Evolutionary conservation across 2,329 filamentous ascomycete species (phyloP).

Genomic region (Claviceps purpurea): DNA sequence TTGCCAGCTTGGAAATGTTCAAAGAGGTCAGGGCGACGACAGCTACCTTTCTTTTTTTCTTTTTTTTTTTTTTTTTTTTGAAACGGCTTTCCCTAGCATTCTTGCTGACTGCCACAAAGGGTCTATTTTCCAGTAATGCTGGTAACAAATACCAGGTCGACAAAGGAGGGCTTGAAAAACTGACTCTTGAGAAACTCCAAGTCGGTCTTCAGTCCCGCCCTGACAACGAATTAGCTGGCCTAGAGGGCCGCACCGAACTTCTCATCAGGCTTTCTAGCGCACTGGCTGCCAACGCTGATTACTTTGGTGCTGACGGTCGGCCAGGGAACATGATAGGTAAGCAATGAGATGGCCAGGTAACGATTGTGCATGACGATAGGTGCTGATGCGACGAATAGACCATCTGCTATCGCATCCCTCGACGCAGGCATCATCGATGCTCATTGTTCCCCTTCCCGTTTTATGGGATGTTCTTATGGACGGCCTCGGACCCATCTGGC

Average conservation of each 20-base stretch:
- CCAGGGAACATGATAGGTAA: constrained; percentile 90
- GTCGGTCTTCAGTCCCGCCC: constrained; percentile 75
- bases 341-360: constrained; percentile 13
- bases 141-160: constrained; percentile 83
- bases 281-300: constrained; percentile 59
- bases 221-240: constrained; percentile 67
- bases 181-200: constrained; percentile 63
- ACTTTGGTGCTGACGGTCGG: constrained; percentile 71
- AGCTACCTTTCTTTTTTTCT: neutral
- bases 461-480: constrained; percentile 87
- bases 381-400: constrained; percentile 36
- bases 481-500: constrained; percentile 80
- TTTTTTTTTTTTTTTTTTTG: neutral
- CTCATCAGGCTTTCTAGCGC: constrained; percentile 64
- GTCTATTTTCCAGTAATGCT: constrained; percentile 72
- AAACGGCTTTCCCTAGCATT: no score
- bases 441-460: constrained; percentile 74
- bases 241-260: constrained; percentile 73
- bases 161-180: constrained; percentile 58
- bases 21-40: constrained; percentile 40
- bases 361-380: neutral
- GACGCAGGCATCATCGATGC: constrained; percentile 76
- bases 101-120: constrained; percentile 25
- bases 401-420: constrained; percentile 86
- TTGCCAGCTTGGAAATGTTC: constrained; percentile 76